Percentiles rank a stretch among this genome's conserved stretches.
Evolutionary conservation across 1,284 basidiomycete genomes (phyloP).

Genomic region (Tremellales sp.): DNA sequence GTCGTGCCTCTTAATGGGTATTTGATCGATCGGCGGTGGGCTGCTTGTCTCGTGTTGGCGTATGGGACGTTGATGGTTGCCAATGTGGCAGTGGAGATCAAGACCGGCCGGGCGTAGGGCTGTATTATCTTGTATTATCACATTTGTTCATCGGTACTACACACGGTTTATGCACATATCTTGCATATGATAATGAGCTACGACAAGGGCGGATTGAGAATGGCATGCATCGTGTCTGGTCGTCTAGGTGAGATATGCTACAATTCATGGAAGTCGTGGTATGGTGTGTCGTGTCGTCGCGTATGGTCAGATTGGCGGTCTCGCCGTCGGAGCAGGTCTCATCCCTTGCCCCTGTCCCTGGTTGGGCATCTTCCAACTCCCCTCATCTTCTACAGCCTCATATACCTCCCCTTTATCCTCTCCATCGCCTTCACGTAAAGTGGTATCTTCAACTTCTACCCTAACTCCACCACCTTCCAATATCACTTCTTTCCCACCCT

Average conservation of each 20-base stretch:
- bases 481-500: conserved; percentile 34
- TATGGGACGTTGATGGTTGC: conserved; percentile 69
- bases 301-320: too few relatives aligned
- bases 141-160: too few relatives aligned
- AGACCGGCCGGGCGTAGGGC: conserved; percentile 22
- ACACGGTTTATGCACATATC: too few relatives aligned
- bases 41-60: conserved; percentile 66
- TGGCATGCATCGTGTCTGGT: too few relatives aligned
- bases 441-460: conserved; percentile 42
- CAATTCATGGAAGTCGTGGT: too few relatives aligned
- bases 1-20: conserved; percentile 82
- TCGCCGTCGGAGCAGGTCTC: background rate
- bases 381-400: background rate
- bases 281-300: too few relatives aligned
- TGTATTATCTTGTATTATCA: too few relatives aligned
- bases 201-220: too few relatives aligned
- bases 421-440: conserved; percentile 3
- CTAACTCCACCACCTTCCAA: conserved; percentile 40
- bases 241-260: too few relatives aligned
- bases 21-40: conserved; percentile 73
- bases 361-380: background rate
- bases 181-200: too few relatives aligned
- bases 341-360: background rate
- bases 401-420: background rate
- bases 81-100: conserved; percentile 70